These are phyloP conservation scores for Bidens hawaiensis DNA, from an alignment of 140 eudicot genomes.

Conservation along the genomic window DNA sequence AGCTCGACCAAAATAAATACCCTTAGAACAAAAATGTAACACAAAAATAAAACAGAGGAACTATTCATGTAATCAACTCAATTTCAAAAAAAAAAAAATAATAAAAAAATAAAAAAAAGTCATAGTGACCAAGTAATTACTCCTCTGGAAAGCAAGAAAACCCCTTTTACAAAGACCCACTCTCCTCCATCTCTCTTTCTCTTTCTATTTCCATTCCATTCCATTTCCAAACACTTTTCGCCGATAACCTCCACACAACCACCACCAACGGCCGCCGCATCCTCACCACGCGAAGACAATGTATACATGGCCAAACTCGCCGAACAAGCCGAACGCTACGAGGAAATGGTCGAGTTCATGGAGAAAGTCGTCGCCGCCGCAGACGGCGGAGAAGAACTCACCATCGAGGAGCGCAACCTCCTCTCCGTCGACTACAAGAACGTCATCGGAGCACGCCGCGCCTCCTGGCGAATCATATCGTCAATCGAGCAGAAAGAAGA, in stretches of 20 bases:
- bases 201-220: too few relatives aligned
- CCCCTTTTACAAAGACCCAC: too few relatives aligned
- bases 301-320: slow-evolving; percentile 88
- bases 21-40: too few relatives aligned
- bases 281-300: slow-evolving; percentile 64
- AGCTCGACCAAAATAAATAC: too few relatives aligned
- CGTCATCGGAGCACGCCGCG: slow-evolving; percentile 86
- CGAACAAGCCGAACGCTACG: slow-evolving; percentile 88
- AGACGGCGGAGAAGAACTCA: slow-evolving; percentile 60
- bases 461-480: slow-evolving; percentile 83
- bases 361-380: slow-evolving; percentile 72
- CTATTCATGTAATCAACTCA: too few relatives aligned
- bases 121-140: too few relatives aligned
- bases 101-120: too few relatives aligned
- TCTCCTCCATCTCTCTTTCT: neutral
- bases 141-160: too few relatives aligned
- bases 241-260: neutral
- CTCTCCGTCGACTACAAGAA: slow-evolving; percentile 88
- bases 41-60: too few relatives aligned
- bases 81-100: too few relatives aligned
- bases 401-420: slow-evolving; percentile 89
- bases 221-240: too few relatives aligned
- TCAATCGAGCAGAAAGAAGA: slow-evolving; percentile 91
- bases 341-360: slow-evolving; percentile 92
- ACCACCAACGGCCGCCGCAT: slow-evolving; percentile 52